Evolutionary conservation across 2,329 filamentous ascomycete species (phyloP), one percentile per base, ranked within the genome.

Genomic region (Microdochium trichocladiopsis): DNA sequence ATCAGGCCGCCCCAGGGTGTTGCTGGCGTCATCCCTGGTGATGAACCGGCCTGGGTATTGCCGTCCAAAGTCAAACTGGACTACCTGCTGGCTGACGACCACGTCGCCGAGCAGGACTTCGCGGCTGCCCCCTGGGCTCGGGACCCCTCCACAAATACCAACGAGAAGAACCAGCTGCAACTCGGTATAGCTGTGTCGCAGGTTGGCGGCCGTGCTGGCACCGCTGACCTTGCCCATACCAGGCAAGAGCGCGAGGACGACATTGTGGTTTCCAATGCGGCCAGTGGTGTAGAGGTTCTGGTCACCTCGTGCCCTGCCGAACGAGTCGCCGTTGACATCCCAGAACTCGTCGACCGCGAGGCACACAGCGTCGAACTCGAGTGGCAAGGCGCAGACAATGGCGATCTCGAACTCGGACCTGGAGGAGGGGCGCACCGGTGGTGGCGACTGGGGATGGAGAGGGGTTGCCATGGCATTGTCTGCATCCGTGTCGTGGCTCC

Each of bases 361-460:
- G 6, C 47, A 33, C 8, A 58, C 55, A 10, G 60, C 61, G 47
- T 59, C 53, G 28, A 51, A 53, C 50, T 66, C 63, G 8, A 59
- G 14, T 8, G 55, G 50, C 11, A 66, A 53, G 1, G 63, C 63
- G 47, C 63, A 64, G 28, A 65, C 57, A 22, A 65, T 59, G 2
- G 61, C 63, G 21, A 64, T 53, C 18, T 55, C 53, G 48, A 63
- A 63, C 33, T 52, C 45, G 24, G n/a, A n/a, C n/a, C n/a, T n/a
- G n/a, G n/a, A n/a, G n/a, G n/a, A n/a, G n/a, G n/a, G n/a, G n/a
- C n/a, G n/a, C n/a, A n/a, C n/a, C n/a, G n/a, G n/a, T n/a, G n/a
- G n/a, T n/a, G n/a, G n/a, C n/a, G n/a, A n/a, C n/a, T n/a, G n/a
- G n/a, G n/a, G n/a, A n/a, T n/a, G n/a, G n/a, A n/a, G n/a, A n/a